Conservation (phyloP, 2,329 filamentous ascomycete genomes). For the Curvularia verruculosa region DNA sequence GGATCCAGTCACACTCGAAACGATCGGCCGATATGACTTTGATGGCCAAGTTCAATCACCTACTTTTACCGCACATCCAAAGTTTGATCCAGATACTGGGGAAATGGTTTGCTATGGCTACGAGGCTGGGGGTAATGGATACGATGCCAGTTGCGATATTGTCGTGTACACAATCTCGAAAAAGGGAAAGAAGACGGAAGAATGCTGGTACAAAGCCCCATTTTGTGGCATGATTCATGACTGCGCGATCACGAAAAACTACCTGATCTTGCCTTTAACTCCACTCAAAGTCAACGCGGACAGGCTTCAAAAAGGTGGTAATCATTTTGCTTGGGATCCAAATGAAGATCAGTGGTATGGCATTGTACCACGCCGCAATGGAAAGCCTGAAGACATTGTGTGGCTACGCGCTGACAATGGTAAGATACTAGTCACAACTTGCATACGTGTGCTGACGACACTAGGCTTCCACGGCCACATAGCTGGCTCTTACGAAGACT, state of each 20-base stretch:
- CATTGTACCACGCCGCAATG: constrained; percentile 58
- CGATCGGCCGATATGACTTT: constrained; percentile 49
- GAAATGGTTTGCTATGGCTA: constrained; percentile 54
- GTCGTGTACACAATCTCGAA: constrained; percentile 50
- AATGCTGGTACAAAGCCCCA: constrained; percentile 51
- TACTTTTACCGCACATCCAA: constrained; percentile 55
- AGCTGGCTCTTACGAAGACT: constrained; percentile 52
- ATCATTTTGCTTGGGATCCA: constrained; percentile 53
- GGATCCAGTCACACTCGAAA: constrained; percentile 51
- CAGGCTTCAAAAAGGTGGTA: constrained; percentile 47
- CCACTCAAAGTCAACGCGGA: constrained; percentile 47
- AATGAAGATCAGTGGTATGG: constrained; percentile 63
- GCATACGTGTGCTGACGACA: background rate
- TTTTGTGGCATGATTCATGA: constrained; percentile 52
- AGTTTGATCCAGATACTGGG: constrained; percentile 52
- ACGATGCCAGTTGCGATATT: constrained; percentile 46
- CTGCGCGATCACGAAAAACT: constrained; percentile 50
- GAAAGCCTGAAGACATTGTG: constrained; percentile 59
- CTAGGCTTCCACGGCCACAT: constrained; percentile 52
- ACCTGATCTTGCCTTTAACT: constrained; percentile 47
- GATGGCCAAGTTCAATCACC: constrained; percentile 48
- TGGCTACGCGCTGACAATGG: constrained; percentile 61
- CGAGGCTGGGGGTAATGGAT: constrained; percentile 48
- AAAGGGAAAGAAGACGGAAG: constrained; percentile 47
- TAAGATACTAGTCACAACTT: constrained; percentile 25